These are phyloP conservation scores for Salvia splendens DNA, from an alignment of 257 asterid species.

Conservation along the genomic window DNA sequence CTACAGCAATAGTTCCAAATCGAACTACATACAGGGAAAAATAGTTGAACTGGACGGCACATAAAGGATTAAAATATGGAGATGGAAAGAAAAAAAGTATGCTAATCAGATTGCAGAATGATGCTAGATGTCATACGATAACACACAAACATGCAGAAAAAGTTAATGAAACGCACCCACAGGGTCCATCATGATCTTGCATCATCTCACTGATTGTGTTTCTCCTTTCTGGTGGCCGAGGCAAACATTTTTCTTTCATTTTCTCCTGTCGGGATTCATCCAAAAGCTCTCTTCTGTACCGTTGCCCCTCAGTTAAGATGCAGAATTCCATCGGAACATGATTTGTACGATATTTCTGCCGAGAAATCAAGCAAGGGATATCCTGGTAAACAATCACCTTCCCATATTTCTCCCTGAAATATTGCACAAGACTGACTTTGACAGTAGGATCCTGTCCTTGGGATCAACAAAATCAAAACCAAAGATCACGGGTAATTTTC, in stretches of 20 bases:
- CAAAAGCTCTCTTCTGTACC: slow-evolving; percentile 59
- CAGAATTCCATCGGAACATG: slow-evolving; percentile 74
- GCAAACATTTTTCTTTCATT: slow-evolving; percentile 45
- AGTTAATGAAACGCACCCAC: slow-evolving; percentile 52
- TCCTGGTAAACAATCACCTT: slow-evolving; percentile 40
- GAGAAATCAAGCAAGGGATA: slow-evolving; percentile 60
- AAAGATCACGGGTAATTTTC: slow-evolving; percentile 39
- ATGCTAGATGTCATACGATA: neutral
- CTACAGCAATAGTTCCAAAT: slow-evolving; percentile 6
- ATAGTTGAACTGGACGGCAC: neutral
- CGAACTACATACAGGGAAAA: neutral
- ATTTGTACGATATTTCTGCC: slow-evolving; percentile 47
- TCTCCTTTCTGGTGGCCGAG: slow-evolving; percentile 49
- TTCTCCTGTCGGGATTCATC: slow-evolving; percentile 32
- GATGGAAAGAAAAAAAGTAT: too few relatives aligned
- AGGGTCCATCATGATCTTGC: slow-evolving; percentile 68
- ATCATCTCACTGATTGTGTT: slow-evolving; percentile 48
- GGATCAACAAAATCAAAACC: slow-evolving; percentile 51
- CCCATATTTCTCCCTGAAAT: slow-evolving; percentile 57
- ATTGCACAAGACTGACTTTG: slow-evolving; percentile 44
- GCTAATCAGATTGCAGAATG: too few relatives aligned
- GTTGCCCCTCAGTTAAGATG: slow-evolving; percentile 64
- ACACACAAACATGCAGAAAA: neutral
- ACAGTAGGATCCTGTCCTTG: slow-evolving; percentile 43
- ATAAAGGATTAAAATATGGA: neutral